Conservation (phyloP, 208 protist genomes). For the Leishmania aethiopica region DNA sequence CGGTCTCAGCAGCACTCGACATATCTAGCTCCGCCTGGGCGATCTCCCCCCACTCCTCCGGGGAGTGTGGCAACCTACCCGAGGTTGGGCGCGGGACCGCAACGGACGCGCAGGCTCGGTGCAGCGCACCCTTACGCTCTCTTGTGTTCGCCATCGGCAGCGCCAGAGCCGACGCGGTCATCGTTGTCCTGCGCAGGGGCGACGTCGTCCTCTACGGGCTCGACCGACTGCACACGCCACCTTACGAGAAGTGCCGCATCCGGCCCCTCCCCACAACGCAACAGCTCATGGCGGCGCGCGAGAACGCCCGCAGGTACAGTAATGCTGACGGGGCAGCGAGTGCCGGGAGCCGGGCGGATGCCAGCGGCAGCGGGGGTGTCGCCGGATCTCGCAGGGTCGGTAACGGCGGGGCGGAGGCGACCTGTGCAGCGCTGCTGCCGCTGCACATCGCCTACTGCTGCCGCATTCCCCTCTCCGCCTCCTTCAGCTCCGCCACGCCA, state of each 20-base stretch:
- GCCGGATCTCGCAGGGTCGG: neutral
- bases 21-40: neutral
- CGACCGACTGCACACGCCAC: conserved; percentile 27
- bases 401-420: conserved; percentile 21
- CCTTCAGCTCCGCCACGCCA: neutral
- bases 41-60: conserved; percentile 19
- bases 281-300: conserved; percentile 14
- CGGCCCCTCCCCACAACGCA: conserved; percentile 35
- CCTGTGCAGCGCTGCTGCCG: conserved; percentile 60
- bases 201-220: conserved; percentile 65
- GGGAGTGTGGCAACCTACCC: conserved; percentile 1
- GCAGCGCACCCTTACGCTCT: conserved; percentile 13
- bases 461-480: conserved; percentile 26
- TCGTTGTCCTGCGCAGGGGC: conserved; percentile 52
- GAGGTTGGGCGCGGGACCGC: neutral
- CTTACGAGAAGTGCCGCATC: conserved; percentile 52
- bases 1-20: neutral
- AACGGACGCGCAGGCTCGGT: neutral
- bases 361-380: neutral
- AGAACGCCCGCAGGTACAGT: neutral
- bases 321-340: neutral
- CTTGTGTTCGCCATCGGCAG: conserved; percentile 52
- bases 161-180: conserved; percentile 41
- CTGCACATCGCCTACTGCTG: conserved; percentile 58
- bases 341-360: neutral